Conservation (phyloP, 2,329 filamentous ascomycete species). For the Rutstroemia sp. region DNA sequence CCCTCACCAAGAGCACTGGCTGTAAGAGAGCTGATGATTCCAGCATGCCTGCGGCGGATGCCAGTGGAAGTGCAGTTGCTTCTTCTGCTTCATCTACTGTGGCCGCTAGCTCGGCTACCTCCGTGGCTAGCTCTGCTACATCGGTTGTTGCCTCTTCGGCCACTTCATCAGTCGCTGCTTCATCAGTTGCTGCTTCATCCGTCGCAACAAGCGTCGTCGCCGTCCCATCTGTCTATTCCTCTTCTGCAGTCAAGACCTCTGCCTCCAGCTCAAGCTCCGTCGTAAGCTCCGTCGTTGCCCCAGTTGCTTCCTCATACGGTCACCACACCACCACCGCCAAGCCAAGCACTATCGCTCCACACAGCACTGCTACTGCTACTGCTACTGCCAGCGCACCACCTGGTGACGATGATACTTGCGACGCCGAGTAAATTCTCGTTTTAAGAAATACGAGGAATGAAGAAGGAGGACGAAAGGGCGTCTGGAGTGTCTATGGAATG, state of each 20-base stretch:
- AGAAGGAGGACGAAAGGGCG: too few species aligned
- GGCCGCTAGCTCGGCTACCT: neutral
- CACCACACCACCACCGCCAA: neutral
- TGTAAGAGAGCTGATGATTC: conserved; percentile 29
- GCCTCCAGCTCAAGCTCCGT: neutral
- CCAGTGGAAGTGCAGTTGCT: neutral
- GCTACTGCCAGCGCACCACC: neutral
- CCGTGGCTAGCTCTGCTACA: neutral
- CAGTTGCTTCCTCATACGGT: neutral
- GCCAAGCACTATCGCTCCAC: neutral
- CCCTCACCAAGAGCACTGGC: conserved; percentile 36
- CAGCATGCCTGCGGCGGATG: conserved; percentile 3
- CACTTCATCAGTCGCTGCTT: neutral
- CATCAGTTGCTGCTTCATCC: neutral
- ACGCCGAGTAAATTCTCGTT: neutral
- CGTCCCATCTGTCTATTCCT: neutral
- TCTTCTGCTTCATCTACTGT: neutral
- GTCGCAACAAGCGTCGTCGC: neutral
- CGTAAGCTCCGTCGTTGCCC: neutral
- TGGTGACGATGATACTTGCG: neutral
- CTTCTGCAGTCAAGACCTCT: neutral
- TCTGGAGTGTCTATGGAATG: too few species aligned
- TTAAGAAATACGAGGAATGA: too few species aligned
- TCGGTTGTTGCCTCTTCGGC: neutral
- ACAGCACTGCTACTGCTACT: neutral